These are phyloP conservation scores for Glycine soja DNA, from an alignment of 306 rosid species.

Conservation along the genomic window DNA sequence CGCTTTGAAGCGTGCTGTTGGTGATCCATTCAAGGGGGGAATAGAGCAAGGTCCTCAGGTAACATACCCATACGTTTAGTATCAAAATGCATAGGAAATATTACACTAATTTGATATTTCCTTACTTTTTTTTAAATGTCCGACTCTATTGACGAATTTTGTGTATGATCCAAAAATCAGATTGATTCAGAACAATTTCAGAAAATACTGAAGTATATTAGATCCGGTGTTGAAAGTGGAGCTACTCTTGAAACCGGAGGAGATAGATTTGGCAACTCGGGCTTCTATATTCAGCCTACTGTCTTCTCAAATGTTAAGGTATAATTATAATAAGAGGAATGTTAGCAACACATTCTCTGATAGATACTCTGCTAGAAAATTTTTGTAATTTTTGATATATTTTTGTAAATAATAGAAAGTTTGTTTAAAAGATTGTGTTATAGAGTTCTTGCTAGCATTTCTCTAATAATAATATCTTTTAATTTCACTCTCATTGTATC, in stretches of 20 bases:
- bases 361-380: too few relatives aligned
- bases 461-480: neutral
- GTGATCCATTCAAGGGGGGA: conserved; percentile 80
- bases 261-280: conserved; percentile 65
- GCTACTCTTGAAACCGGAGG: conserved; percentile 82
- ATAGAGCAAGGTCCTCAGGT: conserved; percentile 95
- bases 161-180: conserved; percentile 48
- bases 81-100: conserved; percentile 8
- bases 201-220: conserved; percentile 72
- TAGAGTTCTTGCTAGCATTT: too few relatives aligned
- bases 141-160: conserved; percentile 8
- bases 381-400: too few relatives aligned
- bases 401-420: too few relatives aligned
- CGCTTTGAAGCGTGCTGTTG: conserved; percentile 72
- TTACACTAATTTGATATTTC: conserved; percentile 5
- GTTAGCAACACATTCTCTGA: too few relatives aligned
- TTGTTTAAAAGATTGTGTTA: too few relatives aligned
- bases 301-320: conserved; percentile 80
- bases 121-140: neutral
- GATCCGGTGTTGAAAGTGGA: conserved; percentile 69
- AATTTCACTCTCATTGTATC: conserved; percentile 2
- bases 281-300: conserved; percentile 76
- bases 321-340: too few relatives aligned
- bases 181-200: conserved; percentile 72
- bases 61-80: neutral